Evolutionary conservation across 2,329 filamentous ascomycete species (phyloP).

Genomic region (Xylariaceae sp.): DNA sequence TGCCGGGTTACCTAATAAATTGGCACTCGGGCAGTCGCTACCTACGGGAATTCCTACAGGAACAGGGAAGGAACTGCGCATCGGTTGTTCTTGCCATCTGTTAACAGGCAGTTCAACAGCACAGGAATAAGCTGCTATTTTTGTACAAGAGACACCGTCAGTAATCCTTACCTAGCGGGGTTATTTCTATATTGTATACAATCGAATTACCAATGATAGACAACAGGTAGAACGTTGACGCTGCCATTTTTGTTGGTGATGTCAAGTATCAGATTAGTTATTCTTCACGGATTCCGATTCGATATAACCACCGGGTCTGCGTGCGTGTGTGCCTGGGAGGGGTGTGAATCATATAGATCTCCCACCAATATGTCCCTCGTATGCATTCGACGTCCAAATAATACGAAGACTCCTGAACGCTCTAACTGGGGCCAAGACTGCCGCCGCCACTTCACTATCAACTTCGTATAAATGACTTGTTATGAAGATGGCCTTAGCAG

Average conservation of each 20-base stretch:
- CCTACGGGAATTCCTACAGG: no score
- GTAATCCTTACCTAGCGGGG: neutral
- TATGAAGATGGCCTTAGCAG: neutral
- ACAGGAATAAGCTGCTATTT: neutral
- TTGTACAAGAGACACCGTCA: neutral
- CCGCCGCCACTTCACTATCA: no score
- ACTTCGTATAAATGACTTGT: neutral
- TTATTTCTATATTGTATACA: neutral
- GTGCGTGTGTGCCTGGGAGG: no score
- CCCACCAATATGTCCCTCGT: no score
- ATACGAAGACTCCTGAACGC: no score
- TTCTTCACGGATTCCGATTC: no score
- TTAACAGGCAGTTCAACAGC: neutral
- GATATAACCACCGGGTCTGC: no score
- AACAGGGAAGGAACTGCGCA: no score
- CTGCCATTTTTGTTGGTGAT: neutral
- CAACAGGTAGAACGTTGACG: neutral
- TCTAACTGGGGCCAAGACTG: no score
- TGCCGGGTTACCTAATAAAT: neutral
- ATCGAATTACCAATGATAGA: neutral
- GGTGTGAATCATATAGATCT: no score
- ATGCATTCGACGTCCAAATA: no score
- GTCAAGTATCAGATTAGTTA: neutral
- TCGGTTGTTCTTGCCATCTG: no score
- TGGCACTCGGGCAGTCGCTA: neutral